Percentiles rank a stretch among this genome's conserved stretches.
Evolutionary conservation across 75 land plant species (phyloP).

Genomic region (Sequoiadendron giganteum): DNA sequence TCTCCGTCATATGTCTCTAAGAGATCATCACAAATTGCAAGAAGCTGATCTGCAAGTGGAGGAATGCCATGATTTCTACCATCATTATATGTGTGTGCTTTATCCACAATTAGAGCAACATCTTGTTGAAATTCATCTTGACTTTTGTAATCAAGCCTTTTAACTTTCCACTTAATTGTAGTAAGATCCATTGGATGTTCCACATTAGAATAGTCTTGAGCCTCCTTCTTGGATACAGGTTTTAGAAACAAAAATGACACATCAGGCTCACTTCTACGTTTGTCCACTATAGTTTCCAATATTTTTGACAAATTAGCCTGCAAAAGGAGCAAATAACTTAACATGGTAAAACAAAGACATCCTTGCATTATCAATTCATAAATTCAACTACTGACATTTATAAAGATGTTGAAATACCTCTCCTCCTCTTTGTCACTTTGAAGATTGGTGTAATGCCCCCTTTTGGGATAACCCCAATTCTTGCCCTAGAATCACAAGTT

Average conservation of each 20-base stretch:
- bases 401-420: constrained; percentile 39
- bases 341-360: background rate
- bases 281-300: constrained; percentile 70
- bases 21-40: constrained; percentile 75
- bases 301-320: constrained; percentile 88
- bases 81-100: constrained; percentile 94
- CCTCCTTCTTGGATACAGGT: constrained; percentile 96
- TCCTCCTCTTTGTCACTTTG: constrained; percentile 80
- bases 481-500: too few species aligned
- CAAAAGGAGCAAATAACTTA: background rate
- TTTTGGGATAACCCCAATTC: too few species aligned
- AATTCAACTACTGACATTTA: background rate
- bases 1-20: constrained; percentile 14
- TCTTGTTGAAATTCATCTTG: constrained; percentile 74
- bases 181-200: constrained; percentile 86
- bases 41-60: constrained; percentile 91
- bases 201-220: constrained; percentile 83
- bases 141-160: constrained; percentile 69
- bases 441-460: constrained; percentile 2
- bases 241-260: constrained; percentile 75
- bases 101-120: constrained; percentile 74
- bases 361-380: background rate
- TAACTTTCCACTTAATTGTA: constrained; percentile 74
- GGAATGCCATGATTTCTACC: constrained; percentile 86
- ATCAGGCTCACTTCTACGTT: constrained; percentile 35